These are phyloP conservation scores for Russula compacta DNA, from an alignment of 768 basidiomycete species.

Conservation along the genomic window DNA sequence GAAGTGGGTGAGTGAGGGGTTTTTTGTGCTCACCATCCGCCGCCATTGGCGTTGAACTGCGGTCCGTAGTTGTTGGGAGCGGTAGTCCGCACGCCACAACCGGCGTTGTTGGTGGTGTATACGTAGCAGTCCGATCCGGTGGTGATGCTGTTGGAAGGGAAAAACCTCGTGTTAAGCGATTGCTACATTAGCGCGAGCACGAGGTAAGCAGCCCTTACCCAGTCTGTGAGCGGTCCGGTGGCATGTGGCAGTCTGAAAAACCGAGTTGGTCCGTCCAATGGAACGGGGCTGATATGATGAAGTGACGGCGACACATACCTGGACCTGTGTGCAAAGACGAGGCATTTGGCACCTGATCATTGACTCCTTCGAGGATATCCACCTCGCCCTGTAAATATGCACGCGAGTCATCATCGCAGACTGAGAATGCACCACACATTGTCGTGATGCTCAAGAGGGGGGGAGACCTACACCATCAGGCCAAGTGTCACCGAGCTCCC, in stretches of 20 bases:
- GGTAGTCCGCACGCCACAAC: slow-evolving; percentile 42
- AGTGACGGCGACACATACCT: background rate
- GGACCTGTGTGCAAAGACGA: slow-evolving; percentile 49
- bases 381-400: slow-evolving; percentile 37
- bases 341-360: slow-evolving; percentile 42
- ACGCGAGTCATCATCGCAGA: slow-evolving; percentile 9
- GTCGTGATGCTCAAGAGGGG: background rate
- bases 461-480: slow-evolving; percentile 35
- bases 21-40: slow-evolving; percentile 43
- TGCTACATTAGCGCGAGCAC: too few relatives aligned
- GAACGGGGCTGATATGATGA: background rate
- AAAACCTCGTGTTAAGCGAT: background rate
- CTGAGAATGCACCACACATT: background rate
- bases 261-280: background rate
- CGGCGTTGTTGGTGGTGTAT: slow-evolving; percentile 40
- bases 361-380: slow-evolving; percentile 51
- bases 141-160: slow-evolving; percentile 23
- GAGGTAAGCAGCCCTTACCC: slow-evolving; percentile 31
- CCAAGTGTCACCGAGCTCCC: slow-evolving; percentile 45
- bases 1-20: background rate
- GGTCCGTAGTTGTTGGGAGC: slow-evolving; percentile 45
- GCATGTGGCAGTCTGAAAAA: slow-evolving; percentile 49
- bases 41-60: slow-evolving; percentile 47
- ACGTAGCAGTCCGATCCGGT: slow-evolving; percentile 41
- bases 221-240: slow-evolving; percentile 33